Evolutionary conservation across 1,284 basidiomycete genomes (phyloP).

Genomic region (Irpex sp.): DNA sequence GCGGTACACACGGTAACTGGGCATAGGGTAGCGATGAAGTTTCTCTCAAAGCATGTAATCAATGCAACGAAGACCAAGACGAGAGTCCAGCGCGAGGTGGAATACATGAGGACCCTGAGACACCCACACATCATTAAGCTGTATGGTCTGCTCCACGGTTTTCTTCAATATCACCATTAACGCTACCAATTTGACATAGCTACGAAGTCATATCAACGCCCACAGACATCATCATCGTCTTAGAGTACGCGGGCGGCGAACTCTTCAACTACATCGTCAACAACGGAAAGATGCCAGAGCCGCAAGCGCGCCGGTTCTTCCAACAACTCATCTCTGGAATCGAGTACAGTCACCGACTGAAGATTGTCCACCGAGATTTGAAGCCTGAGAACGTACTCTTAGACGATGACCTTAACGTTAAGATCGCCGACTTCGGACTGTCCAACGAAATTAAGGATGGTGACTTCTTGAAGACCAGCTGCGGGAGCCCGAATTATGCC

Average conservation of each 20-base stretch:
- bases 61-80: constrained; percentile 88
- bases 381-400: constrained; percentile 90
- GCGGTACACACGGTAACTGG: constrained; percentile 93
- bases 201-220: constrained; percentile 95
- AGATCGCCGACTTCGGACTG: constrained; percentile 95
- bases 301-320: constrained; percentile 86
- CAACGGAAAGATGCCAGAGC: constrained; percentile 84
- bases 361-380: constrained; percentile 94
- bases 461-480: constrained; percentile 92
- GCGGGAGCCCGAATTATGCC: constrained; percentile 95
- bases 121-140: constrained; percentile 97
- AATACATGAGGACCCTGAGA: constrained; percentile 88
- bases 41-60: constrained; percentile 93
- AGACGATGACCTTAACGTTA: constrained; percentile 81
- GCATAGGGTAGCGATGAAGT: constrained; percentile 97
- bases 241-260: constrained; percentile 91
- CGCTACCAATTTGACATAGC: constrained; percentile 37
- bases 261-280: constrained; percentile 95
- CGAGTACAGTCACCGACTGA: constrained; percentile 91
- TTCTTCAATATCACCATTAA: neutral
- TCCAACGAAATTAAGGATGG: constrained; percentile 94
- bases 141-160: constrained; percentile 40
- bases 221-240: constrained; percentile 93
- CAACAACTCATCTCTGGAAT: constrained; percentile 96
- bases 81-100: constrained; percentile 92